Conservation (phyloP, 306 rosid genomes). For the Trifolium fragiferum region DNA sequence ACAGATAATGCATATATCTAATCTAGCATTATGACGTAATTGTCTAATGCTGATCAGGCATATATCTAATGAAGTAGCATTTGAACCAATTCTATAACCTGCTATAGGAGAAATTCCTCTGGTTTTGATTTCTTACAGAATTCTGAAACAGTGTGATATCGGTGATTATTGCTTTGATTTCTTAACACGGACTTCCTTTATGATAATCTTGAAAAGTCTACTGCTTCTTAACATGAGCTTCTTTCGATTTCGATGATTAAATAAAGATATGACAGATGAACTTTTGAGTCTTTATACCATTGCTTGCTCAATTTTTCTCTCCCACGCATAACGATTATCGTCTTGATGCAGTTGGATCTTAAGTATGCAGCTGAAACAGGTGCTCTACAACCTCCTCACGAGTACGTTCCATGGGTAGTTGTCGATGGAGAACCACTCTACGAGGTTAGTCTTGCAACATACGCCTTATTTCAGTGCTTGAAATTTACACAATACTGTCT, state of each 20-base stretch:
- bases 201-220: constrained; percentile 8
- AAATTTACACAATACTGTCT: background rate
- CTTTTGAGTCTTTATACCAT: constrained; percentile 29
- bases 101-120: background rate
- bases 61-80: constrained; percentile 30
- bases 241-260: background rate
- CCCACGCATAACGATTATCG: constrained; percentile 30
- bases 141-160: background rate
- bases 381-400: constrained; percentile 80
- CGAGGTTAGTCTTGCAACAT: constrained; percentile 66
- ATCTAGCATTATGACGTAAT: background rate
- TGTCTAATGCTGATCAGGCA: constrained; percentile 8
- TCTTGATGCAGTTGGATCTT: constrained; percentile 75
- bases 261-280: constrained; percentile 1
- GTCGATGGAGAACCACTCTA: constrained; percentile 85
- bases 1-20: too few species aligned
- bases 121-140: background rate
- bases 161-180: background rate
- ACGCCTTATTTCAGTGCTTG: background rate
- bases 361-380: constrained; percentile 71
- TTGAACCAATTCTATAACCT: constrained; percentile 5
- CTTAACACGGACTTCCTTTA: background rate
- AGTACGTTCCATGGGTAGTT: constrained; percentile 90
- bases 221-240: too few species aligned
- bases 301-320: background rate